A percentile compares a stretch with the other conserved stretches of the same genome.
Evolutionary conservation across 108 stramenopile species (phyloP).

Genomic region (Nannochloropsis salina): DNA sequence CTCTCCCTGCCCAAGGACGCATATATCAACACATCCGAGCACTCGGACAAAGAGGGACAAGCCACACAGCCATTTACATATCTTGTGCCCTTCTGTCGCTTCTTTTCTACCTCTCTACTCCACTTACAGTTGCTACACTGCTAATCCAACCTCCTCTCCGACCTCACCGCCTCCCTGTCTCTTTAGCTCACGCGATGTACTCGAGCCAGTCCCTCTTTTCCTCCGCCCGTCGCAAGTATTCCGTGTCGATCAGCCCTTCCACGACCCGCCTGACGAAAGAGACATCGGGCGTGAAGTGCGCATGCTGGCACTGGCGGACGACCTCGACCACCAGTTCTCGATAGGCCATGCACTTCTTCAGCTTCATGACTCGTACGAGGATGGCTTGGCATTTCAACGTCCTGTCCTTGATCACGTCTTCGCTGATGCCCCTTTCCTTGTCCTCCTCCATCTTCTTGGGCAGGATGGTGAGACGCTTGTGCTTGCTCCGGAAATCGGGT

Average conservation of each 20-base stretch:
- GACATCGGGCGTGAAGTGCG: background rate
- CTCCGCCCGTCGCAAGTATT: background rate
- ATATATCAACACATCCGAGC: no score
- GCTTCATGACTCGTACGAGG: background rate
- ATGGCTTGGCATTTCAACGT: background rate
- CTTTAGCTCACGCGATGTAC: background rate
- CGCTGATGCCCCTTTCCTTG: background rate
- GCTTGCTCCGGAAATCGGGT: background rate
- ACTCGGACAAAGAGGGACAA: no score
- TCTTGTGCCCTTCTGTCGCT: background rate
- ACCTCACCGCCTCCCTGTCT: background rate
- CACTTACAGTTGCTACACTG: background rate
- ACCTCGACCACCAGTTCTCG: background rate
- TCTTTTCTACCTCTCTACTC: background rate
- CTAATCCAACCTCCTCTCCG: background rate
- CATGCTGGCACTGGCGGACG: background rate
- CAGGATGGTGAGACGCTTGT: slow-evolving; percentile 14
- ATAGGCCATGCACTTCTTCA: background rate
- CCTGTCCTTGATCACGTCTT: background rate
- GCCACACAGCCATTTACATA: no score
- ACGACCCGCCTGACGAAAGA: background rate
- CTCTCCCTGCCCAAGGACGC: no score
- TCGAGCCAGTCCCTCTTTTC: background rate
- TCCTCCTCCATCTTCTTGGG: slow-evolving; percentile 7
- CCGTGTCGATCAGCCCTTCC: slow-evolving; percentile 7